Evolutionary conservation across 108 stramenopile species (phyloP), one percentile per base, ranked within the genome.

Genomic region (Chaetoceros muelleri): DNA sequence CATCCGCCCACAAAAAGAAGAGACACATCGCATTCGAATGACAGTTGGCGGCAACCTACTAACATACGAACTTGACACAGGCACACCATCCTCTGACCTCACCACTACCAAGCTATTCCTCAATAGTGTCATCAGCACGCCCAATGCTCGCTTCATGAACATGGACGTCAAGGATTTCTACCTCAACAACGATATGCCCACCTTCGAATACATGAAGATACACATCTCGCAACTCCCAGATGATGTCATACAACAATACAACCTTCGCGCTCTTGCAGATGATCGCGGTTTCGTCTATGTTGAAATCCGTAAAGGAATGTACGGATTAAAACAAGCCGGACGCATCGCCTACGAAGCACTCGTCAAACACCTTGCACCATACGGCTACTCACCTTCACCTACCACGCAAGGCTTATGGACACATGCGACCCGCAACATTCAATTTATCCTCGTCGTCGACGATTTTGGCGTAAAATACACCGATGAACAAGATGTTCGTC

Each of bases 401-500:
- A 49, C n/a, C 58, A 74, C 70, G 24, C 72, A 52, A 27, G 72
- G 72, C 26, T 48, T 66, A 23, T 72, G 45, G 70, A 58, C 52
- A 23, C 66, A 81, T 52, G 53, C 40, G 3, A 40, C 48, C 0
- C 60, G 55, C 22, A 57, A 53, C 40, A 52, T 69, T 5, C 26
- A 52, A 44, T 80, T 75, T 53, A 50, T 66, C 3, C 60, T 80
- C 18, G 72, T 75, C 5, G 79, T 80, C 2, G 74, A 80, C 40
- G 74, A 80, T n/a, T n/a, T n/a, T n/a, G n/a, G n/a, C n/a, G n/a
- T n/a, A n/a, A n/a, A n/a, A n/a, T n/a, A n/a, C n/a, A 61, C 49
- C 17, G 50, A 53, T 28, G 25, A 61, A 5, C 44, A 34, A 24
- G 66, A 74, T 49, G 57, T 52, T 0, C 60, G 68, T 13, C 79